Conservation (phyloP, 805 yeast genomes). For the Scheffersomyces ergatensis region DNA sequence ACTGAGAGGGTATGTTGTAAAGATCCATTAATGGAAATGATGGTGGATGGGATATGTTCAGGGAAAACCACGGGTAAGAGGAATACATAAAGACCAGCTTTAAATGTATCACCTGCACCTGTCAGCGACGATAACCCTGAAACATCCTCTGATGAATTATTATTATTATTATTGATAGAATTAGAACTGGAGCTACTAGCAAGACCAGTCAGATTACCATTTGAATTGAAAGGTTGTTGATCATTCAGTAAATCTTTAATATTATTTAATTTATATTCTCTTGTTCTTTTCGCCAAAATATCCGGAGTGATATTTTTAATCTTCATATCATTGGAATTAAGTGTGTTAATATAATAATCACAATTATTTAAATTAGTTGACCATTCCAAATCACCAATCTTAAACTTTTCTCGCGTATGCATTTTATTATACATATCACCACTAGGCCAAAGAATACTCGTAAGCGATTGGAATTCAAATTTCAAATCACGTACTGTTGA, state of each 20-base stretch:
- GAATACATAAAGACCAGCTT: slow-evolving; percentile 71
- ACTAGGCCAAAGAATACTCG: slow-evolving; percentile 51
- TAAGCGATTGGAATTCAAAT: slow-evolving; percentile 41
- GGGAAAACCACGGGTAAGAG: slow-evolving; percentile 63
- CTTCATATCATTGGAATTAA: slow-evolving; percentile 43
- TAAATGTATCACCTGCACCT: slow-evolving; percentile 30
- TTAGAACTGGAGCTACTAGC: background rate
- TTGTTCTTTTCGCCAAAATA: slow-evolving; percentile 40
- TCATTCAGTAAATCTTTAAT: slow-evolving; percentile 13
- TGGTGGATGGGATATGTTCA: slow-evolving; percentile 59
- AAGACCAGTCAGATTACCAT: background rate
- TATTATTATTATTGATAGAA: background rate
- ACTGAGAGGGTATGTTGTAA: slow-evolving; percentile 42
- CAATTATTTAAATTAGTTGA: slow-evolving; percentile 37
- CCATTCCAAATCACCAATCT: slow-evolving; percentile 50
- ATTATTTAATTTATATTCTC: slow-evolving; percentile 24
- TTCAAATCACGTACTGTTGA: slow-evolving; percentile 34
- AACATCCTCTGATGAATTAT: background rate
- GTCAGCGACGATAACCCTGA: too few relatives aligned
- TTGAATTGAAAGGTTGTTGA: slow-evolving; percentile 15
- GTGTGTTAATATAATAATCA: slow-evolving; percentile 40
- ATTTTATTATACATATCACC: slow-evolving; percentile 49
- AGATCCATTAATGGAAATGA: slow-evolving; percentile 49
- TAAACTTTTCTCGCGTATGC: slow-evolving; percentile 45
- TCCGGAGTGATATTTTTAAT: slow-evolving; percentile 41